Base-by-base conservation (phyloP, 768 basidiomycete genomes). In the Kwoniella sp. region DNA sequence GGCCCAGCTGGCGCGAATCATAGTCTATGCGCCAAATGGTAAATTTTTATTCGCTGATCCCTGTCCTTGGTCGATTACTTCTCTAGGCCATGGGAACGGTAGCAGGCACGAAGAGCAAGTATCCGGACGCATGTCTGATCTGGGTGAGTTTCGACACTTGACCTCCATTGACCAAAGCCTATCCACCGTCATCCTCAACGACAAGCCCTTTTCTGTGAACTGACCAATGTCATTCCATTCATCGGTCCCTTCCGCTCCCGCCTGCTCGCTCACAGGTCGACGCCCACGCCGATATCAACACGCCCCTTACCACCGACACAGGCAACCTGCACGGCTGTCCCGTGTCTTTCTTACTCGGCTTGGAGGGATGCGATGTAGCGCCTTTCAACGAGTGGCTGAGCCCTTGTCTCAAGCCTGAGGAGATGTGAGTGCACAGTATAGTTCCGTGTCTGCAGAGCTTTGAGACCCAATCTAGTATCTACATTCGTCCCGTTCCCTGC, bases 261-360 rank as follows among this genome's bases (percentile, higher is more conserved):
- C 23, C n/a, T 34, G 8, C 34, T 25, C 22, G 1, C 7, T 9
- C 2, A 7, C 67, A 81, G 79, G 84, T 98, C 65, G 96, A 99
- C 78, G 96, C 96, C 2, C 96, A 97, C 74, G 90, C 93, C 22
- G 96, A 98, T 79, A 92, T 99, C 83, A 97, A 99, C 81, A 96
- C 94, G 5, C 82, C 85, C 12, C 87, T 89, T 61, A 87, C 90
- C 17, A 93, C 93, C 22, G 88, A 79, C 54, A 76, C 74, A 86
- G 95, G 95, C 30, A 97, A 98, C 82, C 89, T 99, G 52, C 96
- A 99, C 82, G 96, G 96, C 67, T 97, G 96, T 89, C 96, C 96
- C 23, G 86, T 98, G 50, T 92, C 96, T 4, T 98, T 98, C 86
- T 86, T 99, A 55, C 79, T 91, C 81, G 80, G 86, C 82, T 78